Base-by-base conservation (phyloP, 352 stramenopile species). In the Phytophthora chlamydospora region DNA sequence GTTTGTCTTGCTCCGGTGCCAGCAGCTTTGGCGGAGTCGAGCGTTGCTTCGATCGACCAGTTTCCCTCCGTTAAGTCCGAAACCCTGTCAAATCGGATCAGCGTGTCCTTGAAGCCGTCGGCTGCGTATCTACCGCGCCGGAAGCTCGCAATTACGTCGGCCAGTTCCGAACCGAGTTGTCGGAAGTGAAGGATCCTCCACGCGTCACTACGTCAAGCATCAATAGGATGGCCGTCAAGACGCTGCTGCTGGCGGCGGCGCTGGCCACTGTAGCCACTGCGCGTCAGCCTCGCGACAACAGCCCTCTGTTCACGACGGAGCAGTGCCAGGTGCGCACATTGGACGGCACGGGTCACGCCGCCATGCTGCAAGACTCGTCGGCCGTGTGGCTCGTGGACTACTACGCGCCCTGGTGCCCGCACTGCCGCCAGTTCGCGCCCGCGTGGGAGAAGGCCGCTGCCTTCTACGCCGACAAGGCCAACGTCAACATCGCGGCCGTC, bases 401-500 rank as follows among this genome's bases (percentile, higher is more conserved):
- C 57, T 94, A 94, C 64, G 79, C 85, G 31, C 85, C 85, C 8
- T 92, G 83, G 85, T 94, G 85, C 34, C 81, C 80, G 21, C 85
- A 94, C 61, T 94, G 83, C 60, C 75, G 80, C 36, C 58, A 89
- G 29, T 90, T 94, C 38, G 85, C 85, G 40, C 83, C 83, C 10
- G 77, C 83, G 40, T 80, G 71, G 64, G 85, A 92, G 51, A 88
- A 88, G 21, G 71, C 90, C 17, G 80, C 79, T 2, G 63, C 71
- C 29, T 89, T 89, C 54, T 91, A 92, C 57, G 79, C 71, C 32
- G 68, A 85, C 17, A 87, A 68, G 40, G 51, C 64, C 34, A 70
- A 53, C 21, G 66, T 91, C 45, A 74, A 86, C 55, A 66, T 90
- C 42, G 84, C 82, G 40, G 82, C 82, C 11, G 76, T 93, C n/a